Conservation (phyloP, 2,329 filamentous ascomycete species). For the Penicillium freii region DNA sequence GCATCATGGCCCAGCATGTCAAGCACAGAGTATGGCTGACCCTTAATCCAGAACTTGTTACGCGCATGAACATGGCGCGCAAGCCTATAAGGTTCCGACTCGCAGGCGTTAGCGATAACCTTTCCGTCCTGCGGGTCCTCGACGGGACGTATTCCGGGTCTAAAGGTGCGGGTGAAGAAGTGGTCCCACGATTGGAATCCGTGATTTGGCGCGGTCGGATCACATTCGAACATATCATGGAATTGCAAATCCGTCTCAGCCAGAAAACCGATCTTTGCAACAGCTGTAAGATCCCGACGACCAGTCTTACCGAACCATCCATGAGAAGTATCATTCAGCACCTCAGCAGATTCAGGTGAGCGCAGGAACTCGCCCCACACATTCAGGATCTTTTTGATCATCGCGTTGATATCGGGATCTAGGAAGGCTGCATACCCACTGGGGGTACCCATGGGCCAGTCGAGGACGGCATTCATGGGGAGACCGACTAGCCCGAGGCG, state of each 20-base stretch:
- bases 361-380: conserved; percentile 55
- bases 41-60: conserved; percentile 67
- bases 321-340: conserved; percentile 41
- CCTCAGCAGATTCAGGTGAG: conserved; percentile 55
- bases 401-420: conserved; percentile 51
- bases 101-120: conserved; percentile 63
- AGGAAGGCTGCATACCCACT: conserved; percentile 57
- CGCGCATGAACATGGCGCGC: conserved; percentile 52
- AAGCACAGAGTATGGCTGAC: conserved; percentile 63
- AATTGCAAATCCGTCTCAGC: conserved; percentile 26
- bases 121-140: conserved; percentile 51
- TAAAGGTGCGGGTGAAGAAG: conserved; percentile 65
- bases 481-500: conserved; percentile 51
- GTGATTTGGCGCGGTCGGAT: conserved; percentile 25
- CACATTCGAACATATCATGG: conserved; percentile 32
- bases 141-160: conserved; percentile 56
- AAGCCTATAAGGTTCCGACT: conserved; percentile 59
- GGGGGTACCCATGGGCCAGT: conserved; percentile 59
- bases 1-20: conserved; percentile 63
- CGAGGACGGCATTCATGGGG: conserved; percentile 57
- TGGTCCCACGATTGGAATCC: conserved; percentile 68
- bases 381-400: conserved; percentile 52
- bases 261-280: conserved; percentile 23
- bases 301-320: conserved; percentile 59
- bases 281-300: conserved; percentile 42